Conservation (phyloP, 1,284 basidiomycete species). For the Tilletia caries region DNA sequence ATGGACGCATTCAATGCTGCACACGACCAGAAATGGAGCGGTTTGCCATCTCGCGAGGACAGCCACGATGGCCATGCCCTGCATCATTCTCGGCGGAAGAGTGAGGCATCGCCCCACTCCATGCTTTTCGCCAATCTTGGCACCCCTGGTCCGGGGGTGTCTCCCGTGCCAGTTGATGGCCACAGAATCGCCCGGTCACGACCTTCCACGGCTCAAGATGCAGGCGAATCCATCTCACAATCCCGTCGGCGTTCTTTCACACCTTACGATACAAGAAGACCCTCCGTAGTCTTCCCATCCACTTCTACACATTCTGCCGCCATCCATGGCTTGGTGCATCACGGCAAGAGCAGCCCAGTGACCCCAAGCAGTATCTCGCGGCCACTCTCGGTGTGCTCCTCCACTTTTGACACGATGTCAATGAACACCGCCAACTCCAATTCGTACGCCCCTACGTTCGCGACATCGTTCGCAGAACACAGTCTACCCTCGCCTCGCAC, state of each 20-base stretch:
- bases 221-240: background rate
- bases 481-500: slow-evolving; percentile 1
- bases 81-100: background rate
- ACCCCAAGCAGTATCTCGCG: background rate
- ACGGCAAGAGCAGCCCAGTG: background rate
- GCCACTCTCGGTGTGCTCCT: background rate
- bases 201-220: no score
- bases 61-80: no score
- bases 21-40: background rate
- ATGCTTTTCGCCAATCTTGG: no score
- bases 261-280: background rate
- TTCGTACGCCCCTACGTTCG: background rate
- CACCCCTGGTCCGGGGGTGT: no score
- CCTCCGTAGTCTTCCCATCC: background rate
- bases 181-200: no score
- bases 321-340: background rate
- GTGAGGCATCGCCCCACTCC: background rate
- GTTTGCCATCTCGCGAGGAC: background rate
- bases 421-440: background rate
- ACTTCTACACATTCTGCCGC: background rate
- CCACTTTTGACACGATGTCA: background rate
- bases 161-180: no score
- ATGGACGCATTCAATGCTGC: background rate
- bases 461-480: background rate
- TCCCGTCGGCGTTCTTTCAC: background rate